Evolutionary conservation across 2,329 filamentous ascomycete species (phyloP).

Genomic region (Colletotrichum graminicola): DNA sequence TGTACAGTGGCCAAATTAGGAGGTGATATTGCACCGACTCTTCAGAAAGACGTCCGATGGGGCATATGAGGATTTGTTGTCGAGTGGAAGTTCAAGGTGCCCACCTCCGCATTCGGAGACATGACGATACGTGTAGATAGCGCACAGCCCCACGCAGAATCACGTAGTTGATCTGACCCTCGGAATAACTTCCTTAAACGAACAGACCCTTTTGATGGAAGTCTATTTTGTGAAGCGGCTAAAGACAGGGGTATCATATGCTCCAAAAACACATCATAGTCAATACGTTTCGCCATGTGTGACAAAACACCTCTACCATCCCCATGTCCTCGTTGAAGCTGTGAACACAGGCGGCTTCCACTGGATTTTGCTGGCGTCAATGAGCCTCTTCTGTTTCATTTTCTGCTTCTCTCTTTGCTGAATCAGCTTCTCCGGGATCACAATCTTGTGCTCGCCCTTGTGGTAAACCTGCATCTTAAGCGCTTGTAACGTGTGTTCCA

Average conservation of each 20-base stretch:
- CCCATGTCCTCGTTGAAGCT: constrained; percentile 92
- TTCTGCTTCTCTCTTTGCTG: constrained; percentile 84
- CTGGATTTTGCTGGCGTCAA: constrained; percentile 83
- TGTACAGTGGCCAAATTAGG: neutral
- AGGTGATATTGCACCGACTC: neutral
- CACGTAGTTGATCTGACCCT: neutral
- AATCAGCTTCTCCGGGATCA: constrained; percentile 87
- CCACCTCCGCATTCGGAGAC: constrained; percentile 37
- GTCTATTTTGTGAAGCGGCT: neutral
- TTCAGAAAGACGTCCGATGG: neutral
- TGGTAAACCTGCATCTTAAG: constrained; percentile 96
- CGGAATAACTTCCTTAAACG: neutral
- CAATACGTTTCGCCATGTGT: neutral
- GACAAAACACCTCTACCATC: constrained; percentile 72
- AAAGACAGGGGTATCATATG: constrained; percentile 34
- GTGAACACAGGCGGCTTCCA: constrained; percentile 98
- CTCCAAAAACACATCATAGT: constrained; percentile 31
- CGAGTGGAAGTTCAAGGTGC: constrained; percentile 19
- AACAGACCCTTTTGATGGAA: neutral
- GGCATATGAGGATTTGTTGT: constrained; percentile 4
- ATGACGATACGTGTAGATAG: neutral
- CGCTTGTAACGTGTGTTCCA: constrained; percentile 93
- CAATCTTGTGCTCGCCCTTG: constrained; percentile 96
- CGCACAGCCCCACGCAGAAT: constrained; percentile 22
- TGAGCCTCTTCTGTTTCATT: constrained; percentile 79